Conservation (phyloP, 306 rosid species). For the Rosa multiflora region DNA sequence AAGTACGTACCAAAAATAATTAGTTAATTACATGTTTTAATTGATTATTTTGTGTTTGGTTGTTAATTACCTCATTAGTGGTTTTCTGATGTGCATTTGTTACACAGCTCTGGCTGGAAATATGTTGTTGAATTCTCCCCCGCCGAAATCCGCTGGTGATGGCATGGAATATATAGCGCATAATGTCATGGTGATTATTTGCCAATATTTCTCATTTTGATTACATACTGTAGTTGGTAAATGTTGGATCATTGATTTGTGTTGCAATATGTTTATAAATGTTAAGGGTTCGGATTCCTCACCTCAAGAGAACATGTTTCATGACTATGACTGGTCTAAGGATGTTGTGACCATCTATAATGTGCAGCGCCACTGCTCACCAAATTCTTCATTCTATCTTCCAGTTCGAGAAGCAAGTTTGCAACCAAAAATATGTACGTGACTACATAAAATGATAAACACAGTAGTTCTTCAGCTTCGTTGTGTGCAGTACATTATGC, state of each 20-base stretch:
- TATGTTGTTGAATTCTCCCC: conserved; percentile 43
- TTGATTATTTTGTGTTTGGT: background rate
- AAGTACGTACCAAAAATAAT: conserved; percentile 30
- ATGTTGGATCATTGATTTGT: background rate
- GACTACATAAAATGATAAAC: background rate
- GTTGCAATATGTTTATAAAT: background rate
- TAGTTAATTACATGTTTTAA: background rate
- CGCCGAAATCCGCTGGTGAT: conserved; percentile 33
- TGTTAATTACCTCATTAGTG: background rate
- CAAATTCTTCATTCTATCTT: conserved; percentile 51
- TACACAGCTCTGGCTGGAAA: conserved; percentile 51
- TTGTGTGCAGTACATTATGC: background rate
- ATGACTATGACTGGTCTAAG: conserved; percentile 59
- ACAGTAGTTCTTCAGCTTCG: background rate
- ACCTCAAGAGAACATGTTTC: conserved; percentile 43
- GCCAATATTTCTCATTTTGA: conserved; percentile 1
- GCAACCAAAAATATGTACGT: background rate
- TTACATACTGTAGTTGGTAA: background rate
- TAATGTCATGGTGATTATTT: conserved; percentile 48
- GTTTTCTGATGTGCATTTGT: background rate
- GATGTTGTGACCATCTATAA: conserved; percentile 40
- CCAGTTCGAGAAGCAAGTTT: conserved; percentile 23
- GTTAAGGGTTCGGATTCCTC: conserved; percentile 61
- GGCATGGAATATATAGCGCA: conserved; percentile 41
- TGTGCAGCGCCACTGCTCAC: conserved; percentile 60